Percentiles rank a stretch among this genome's conserved stretches.
These are phyloP conservation scores for Russula ochroleuca DNA, from an alignment of 768 basidiomycete species.

Conservation along the genomic window DNA sequence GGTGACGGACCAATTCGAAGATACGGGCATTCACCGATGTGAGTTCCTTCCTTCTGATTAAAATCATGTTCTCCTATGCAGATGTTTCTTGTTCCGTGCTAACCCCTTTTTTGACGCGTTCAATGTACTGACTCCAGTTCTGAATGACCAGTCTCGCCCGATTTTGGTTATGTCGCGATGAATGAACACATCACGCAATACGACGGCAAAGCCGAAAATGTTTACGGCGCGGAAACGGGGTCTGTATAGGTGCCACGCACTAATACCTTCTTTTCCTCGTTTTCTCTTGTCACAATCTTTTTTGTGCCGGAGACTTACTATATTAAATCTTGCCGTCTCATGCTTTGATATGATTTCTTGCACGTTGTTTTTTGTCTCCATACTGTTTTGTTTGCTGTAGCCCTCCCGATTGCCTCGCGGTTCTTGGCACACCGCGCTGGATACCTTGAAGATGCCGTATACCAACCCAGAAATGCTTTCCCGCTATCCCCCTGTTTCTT, in stretches of 20 bases:
- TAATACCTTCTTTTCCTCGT: conserved; percentile 21
- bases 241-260: conserved; percentile 22
- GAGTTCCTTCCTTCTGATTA: conserved; percentile 40
- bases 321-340: conserved; percentile 24
- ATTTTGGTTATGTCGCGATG: conserved; percentile 81
- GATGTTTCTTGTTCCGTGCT: conserved; percentile 11
- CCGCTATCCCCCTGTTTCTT: conserved; percentile 14
- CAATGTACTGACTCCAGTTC: conserved; percentile 33
- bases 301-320: conserved; percentile 22
- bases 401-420: conserved; percentile 24
- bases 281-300: conserved; percentile 21
- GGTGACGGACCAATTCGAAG: conserved; percentile 57
- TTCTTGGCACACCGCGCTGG: conserved; percentile 21
- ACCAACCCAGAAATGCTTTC: conserved; percentile 21
- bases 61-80: neutral
- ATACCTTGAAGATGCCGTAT: conserved; percentile 28
- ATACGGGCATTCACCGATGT: conserved; percentile 81
- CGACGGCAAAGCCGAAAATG: conserved; percentile 26
- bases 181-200: conserved; percentile 51
- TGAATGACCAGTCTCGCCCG: conserved; percentile 69
- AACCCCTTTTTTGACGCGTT: conserved; percentile 19
- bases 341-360: conserved; percentile 28
- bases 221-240: conserved; percentile 25
- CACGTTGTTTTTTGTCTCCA: conserved; percentile 25
- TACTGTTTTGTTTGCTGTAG: conserved; percentile 25